These are phyloP conservation scores for Aspergillus sp. DNA, from an alignment of 2,329 filamentous ascomycete genomes.

Conservation along the genomic window DNA sequence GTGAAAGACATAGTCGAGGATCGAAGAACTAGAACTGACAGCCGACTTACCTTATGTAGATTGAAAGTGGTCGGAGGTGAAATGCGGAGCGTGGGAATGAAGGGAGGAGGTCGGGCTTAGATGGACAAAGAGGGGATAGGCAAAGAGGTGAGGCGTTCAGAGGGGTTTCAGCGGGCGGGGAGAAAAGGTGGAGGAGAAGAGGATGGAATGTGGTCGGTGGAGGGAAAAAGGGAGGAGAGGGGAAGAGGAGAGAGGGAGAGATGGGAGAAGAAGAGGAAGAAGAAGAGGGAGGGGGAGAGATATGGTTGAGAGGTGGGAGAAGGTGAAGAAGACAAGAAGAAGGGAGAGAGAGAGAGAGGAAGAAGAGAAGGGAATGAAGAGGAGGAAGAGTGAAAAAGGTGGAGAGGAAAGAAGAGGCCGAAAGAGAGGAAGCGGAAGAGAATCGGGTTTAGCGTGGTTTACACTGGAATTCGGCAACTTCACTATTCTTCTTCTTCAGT, in stretches of 20 bases:
- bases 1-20: neutral
- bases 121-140: constrained; percentile 12
- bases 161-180: constrained; percentile 30
- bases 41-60: constrained; percentile 1
- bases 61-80: neutral
- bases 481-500: too few species aligned
- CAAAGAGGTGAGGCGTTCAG: constrained; percentile 21
- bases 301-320: constrained; percentile 13
- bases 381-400: constrained; percentile 11
- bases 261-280: constrained; percentile 17
- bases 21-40: neutral
- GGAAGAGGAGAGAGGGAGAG: constrained; percentile 8
- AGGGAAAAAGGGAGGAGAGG: constrained; percentile 9
- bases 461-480: too few species aligned
- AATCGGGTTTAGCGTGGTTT: neutral
- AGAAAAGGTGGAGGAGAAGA: constrained; percentile 24
- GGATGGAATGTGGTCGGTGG: constrained; percentile 21
- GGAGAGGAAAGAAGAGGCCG: constrained; percentile 1
- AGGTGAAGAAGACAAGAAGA: constrained; percentile 14
- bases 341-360: constrained; percentile 6
- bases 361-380: constrained; percentile 12
- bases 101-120: constrained; percentile 3
- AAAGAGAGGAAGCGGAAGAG: neutral
- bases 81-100: neutral
- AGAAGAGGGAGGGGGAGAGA: constrained; percentile 20